Base-by-base conservation (phyloP, 768 basidiomycete species). In the Russula virescens region DNA sequence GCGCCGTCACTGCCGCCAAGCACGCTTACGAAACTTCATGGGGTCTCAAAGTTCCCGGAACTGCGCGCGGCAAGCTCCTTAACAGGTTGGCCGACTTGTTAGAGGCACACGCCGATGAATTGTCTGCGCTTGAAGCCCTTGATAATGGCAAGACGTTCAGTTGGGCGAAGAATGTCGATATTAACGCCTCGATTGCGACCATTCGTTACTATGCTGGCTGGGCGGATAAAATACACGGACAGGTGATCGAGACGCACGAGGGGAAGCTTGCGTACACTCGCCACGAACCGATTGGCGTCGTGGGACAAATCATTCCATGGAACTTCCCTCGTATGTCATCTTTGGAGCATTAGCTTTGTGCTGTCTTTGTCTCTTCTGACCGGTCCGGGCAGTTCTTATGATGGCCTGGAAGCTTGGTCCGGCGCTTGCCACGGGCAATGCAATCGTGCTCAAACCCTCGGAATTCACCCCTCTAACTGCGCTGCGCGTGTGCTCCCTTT, bases 141-240 rank as follows among this genome's bases (percentile, higher is more conserved):
- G 83, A 93, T 71, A 85, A 85, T 62, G 83, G 83, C 48, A 87
- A 87, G 74, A 79, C 81, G 2, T 86, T 78, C 69, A 38, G 56
- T 11, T 77, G 73, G 71, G 78, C 84, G 13, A 81, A 77, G 62
- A 73, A 69, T 18, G 73, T 68, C 0, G 89, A 90, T 66, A 70
- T 89, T 2, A 68, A 69, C 0, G 73, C 73, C 57, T 73, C 81
- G 0, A 77, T 86, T 61, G 75, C 72, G 21, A 76, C 77, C 31
- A 72, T 93, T 66, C 79, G 83, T 38, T 96, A 95, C 75, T 98
- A 88, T 68, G 90, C 85, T 46, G 94, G 94, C n/a, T 91, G 90
- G 86, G 90, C 92, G 23, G 94, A 94, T 77, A 96, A 95, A 76
- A 75, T 88, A 58, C 77, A 80, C 6, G 91, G 89, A 6, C 82